Evolutionary conservation across 768 basidiomycete species (phyloP).

Genomic region (Tulasnella calospora): DNA sequence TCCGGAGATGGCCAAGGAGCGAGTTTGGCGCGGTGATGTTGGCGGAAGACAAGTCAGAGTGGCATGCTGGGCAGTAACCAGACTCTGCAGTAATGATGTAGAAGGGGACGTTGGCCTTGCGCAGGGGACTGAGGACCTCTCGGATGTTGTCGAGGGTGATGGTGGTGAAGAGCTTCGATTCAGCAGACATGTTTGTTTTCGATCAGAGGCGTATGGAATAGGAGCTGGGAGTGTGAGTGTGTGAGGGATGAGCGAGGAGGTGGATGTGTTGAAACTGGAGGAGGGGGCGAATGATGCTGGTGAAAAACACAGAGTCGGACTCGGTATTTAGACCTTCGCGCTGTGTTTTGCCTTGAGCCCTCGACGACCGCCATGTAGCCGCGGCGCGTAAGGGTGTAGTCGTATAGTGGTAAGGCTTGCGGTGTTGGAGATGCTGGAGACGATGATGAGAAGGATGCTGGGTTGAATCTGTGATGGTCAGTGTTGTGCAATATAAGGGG

Average conservation of each 20-base stretch:
- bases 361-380: slow-evolving; percentile 11
- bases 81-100: slow-evolving; percentile 26
- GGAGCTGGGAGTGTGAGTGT: slow-evolving; percentile 6
- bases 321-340: slow-evolving; percentile 19
- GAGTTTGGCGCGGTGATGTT: slow-evolving; percentile 26
- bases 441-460: slow-evolving; percentile 1
- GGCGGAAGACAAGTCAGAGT: slow-evolving; percentile 25
- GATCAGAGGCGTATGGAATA: neutral
- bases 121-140: neutral
- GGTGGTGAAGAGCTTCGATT: slow-evolving; percentile 26
- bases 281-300: slow-evolving; percentile 9
- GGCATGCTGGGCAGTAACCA: slow-evolving; percentile 26
- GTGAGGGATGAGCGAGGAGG: slow-evolving; percentile 13
- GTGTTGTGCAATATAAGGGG: slow-evolving; percentile 15
- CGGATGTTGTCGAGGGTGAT: slow-evolving; percentile 25
- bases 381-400: neutral
- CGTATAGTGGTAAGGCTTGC: neutral
- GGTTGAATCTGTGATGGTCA: slow-evolving; percentile 14
- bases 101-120: slow-evolving; percentile 3
- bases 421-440: neutral
- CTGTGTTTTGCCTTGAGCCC: neutral
- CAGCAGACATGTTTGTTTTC: slow-evolving; percentile 20
- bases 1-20: slow-evolving; percentile 24
- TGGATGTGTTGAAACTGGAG: slow-evolving; percentile 11
- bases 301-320: slow-evolving; percentile 6